These are phyloP conservation scores for Lactifluus subvellereus DNA, from an alignment of 768 basidiomycete genomes.

Conservation along the genomic window DNA sequence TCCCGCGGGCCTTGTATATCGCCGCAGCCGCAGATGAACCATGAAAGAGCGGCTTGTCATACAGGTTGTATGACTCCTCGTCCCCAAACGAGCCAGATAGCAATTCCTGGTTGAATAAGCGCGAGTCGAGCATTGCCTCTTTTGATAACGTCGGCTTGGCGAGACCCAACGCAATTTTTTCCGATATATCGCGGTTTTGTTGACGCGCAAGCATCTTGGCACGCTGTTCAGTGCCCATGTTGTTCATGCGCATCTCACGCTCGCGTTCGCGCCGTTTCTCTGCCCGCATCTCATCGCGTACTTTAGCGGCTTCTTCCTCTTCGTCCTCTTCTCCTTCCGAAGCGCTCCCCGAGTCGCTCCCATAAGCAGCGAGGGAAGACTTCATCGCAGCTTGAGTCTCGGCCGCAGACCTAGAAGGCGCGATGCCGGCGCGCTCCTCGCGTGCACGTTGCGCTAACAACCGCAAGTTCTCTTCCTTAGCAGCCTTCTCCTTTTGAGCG, in stretches of 20 bases:
- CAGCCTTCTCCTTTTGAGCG: constrained; percentile 96
- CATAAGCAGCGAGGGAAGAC: constrained; percentile 78
- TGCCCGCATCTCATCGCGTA: constrained; percentile 84
- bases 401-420: constrained; percentile 56
- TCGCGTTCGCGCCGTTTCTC: constrained; percentile 94
- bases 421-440: constrained; percentile 83
- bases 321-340: constrained; percentile 49
- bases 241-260: constrained; percentile 96
- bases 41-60: constrained; percentile 93
- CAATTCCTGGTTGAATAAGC: constrained; percentile 95
- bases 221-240: constrained; percentile 96
- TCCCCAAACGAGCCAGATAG: constrained; percentile 76
- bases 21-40: constrained; percentile 96
- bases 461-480: constrained; percentile 94
- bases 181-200: constrained; percentile 98
- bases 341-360: constrained; percentile 66
- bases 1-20: constrained; percentile 96
- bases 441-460: constrained; percentile 91
- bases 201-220: constrained; percentile 94
- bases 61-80: constrained; percentile 90
- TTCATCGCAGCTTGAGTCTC: constrained; percentile 67
- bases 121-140: constrained; percentile 95
- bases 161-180: constrained; percentile 96
- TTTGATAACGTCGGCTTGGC: constrained; percentile 96
- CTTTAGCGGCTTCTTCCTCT: constrained; percentile 74